phyloP scores from a whole-genome alignment of 2,329 filamentous ascomycete genomes.

The Tolypocladium tundrense region DNA sequence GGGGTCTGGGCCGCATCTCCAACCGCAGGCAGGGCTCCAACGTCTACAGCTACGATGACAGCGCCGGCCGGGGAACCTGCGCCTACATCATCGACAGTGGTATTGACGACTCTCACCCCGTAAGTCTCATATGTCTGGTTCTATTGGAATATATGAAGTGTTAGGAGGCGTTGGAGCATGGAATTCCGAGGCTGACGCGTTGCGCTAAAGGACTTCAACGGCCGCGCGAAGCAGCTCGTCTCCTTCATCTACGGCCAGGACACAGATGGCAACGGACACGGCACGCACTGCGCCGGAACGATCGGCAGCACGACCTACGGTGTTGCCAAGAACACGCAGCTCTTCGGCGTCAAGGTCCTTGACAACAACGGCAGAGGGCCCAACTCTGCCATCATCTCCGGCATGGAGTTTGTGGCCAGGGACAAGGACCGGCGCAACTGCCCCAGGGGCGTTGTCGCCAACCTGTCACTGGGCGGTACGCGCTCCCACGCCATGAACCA shows the following conservation, averaged over 20 bases:
- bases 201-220: conserved; percentile 20
- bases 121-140: conserved; percentile 9
- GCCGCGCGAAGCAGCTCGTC: conserved; percentile 24
- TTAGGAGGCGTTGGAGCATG: not conserved
- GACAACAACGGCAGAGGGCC: conserved; percentile 20
- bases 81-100: conserved; percentile 33
- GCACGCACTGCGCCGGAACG: conserved; percentile 26
- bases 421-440: conserved; percentile 23
- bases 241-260: conserved; percentile 21
- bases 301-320: conserved; percentile 25
- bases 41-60: conserved; percentile 17
- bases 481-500: conserved; percentile 32
- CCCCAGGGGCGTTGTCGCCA: conserved; percentile 32
- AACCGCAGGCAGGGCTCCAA: conserved; percentile 12
- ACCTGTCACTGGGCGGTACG: conserved; percentile 39
- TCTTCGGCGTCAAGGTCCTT: conserved; percentile 29
- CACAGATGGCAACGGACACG: conserved; percentile 22
- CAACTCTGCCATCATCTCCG: conserved; percentile 27
- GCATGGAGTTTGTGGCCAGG: conserved; percentile 26
- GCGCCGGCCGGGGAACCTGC: conserved; percentile 23
- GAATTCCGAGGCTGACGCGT: not conserved
- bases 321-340: conserved; percentile 25
- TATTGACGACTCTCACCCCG: conserved; percentile 19
- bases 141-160: not conserved
- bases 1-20: conserved; percentile 25